Conservation (phyloP, 2,329 filamentous ascomycete genomes). For the Albifimbria verrucaria region DNA sequence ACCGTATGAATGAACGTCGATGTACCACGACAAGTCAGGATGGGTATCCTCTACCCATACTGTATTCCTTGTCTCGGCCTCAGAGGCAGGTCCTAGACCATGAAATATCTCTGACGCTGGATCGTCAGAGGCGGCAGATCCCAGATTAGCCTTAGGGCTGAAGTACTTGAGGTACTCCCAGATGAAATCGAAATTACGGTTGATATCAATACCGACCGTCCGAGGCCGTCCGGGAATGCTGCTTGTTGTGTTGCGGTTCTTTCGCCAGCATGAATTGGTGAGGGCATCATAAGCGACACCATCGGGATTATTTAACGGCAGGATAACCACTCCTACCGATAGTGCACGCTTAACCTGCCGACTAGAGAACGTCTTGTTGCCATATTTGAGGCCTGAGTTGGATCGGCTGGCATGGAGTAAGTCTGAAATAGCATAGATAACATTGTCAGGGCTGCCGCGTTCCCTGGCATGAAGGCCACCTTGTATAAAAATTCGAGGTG, state of each 20-base stretch:
- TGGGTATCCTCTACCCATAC: slow-evolving; percentile 50
- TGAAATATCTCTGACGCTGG: slow-evolving; percentile 47
- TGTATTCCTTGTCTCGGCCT: slow-evolving; percentile 54
- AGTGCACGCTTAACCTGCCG: slow-evolving; percentile 49
- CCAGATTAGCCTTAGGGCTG: slow-evolving; percentile 30
- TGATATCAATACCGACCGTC: slow-evolving; percentile 49
- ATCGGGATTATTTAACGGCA: slow-evolving; percentile 52
- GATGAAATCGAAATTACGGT: slow-evolving; percentile 56
- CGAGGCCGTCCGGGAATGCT: slow-evolving; percentile 22
- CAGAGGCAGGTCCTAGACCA: slow-evolving; percentile 49
- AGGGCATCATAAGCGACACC: slow-evolving; percentile 50
- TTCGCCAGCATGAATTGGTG: slow-evolving; percentile 50
- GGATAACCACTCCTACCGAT: slow-evolving; percentile 48
- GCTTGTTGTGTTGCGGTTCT: slow-evolving; percentile 48
- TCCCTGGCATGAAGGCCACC: slow-evolving; percentile 56
- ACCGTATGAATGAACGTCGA: slow-evolving; percentile 55
- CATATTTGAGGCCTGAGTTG: slow-evolving; percentile 48
- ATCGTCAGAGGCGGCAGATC: slow-evolving; percentile 32
- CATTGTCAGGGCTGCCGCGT: slow-evolving; percentile 52
- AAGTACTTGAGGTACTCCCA: slow-evolving; percentile 50
- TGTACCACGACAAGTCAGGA: slow-evolving; percentile 50
- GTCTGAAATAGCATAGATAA: slow-evolving; percentile 57
- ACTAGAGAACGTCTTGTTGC: slow-evolving; percentile 47
- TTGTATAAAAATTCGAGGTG: slow-evolving; percentile 49
- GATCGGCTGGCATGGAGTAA: slow-evolving; percentile 50